These are phyloP conservation scores for Trametes cinnabarina DNA, from an alignment of 768 basidiomycete genomes.

Conservation along the genomic window DNA sequence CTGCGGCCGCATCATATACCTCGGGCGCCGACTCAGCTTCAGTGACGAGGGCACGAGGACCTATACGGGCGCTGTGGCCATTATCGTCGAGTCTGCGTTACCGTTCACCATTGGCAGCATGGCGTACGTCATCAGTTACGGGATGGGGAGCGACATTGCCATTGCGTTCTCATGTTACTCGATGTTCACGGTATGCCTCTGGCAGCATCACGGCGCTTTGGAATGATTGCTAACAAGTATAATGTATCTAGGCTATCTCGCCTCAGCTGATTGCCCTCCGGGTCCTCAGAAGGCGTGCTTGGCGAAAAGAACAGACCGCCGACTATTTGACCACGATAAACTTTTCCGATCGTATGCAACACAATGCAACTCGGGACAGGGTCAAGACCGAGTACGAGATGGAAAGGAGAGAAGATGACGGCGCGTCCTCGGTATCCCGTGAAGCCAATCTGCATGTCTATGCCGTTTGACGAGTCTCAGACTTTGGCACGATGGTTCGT, in stretches of 20 bases:
- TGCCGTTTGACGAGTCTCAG: too few species aligned
- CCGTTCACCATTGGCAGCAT: slow-evolving; percentile 40
- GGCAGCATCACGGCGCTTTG: too few species aligned
- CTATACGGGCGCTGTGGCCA: slow-evolving; percentile 39
- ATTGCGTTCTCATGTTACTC: slow-evolving; percentile 43
- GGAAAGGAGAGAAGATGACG: not conserved
- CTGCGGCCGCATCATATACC: slow-evolving; percentile 36
- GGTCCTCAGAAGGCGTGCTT: slow-evolving; percentile 16
- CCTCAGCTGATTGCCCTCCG: slow-evolving; percentile 20
- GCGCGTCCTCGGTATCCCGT: not conserved
- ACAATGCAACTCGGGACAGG: not conserved
- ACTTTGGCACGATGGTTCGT: too few species aligned
- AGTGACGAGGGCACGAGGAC: slow-evolving; percentile 29
- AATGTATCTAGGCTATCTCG: slow-evolving; percentile 10
- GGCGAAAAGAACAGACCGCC: slow-evolving; percentile 3
- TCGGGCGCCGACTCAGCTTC: slow-evolving; percentile 29
- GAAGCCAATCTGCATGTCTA: not conserved
- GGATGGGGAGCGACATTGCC: slow-evolving; percentile 32
- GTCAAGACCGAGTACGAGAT: not conserved
- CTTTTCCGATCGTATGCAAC: not conserved
- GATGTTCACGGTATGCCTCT: slow-evolving; percentile 38
- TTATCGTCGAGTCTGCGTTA: slow-evolving; percentile 42
- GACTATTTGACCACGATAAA: slow-evolving; percentile 4
- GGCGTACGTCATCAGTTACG: slow-evolving; percentile 40
- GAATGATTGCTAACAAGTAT: not conserved